A percentile compares a stretch with the other conserved stretches of the same genome.
phyloP scores from a whole-genome alignment of 2,329 filamentous ascomycete species.

The Ophiostoma sp. region DNA sequence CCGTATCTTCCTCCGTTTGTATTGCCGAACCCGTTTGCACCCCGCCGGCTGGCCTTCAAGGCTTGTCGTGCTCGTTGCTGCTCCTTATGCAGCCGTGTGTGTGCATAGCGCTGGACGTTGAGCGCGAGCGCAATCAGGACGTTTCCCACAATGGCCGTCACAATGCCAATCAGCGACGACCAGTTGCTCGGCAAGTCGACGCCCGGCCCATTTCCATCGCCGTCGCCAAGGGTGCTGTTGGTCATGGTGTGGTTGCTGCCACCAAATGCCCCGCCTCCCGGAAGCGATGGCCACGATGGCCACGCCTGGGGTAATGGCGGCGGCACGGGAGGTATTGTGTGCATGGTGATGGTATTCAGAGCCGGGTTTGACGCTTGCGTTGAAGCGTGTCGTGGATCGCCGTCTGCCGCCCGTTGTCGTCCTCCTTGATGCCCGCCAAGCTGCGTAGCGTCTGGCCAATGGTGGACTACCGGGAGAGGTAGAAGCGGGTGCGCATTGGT shows the following conservation, averaged over 20 bases:
- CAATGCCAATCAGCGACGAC: slow-evolving; percentile 92
- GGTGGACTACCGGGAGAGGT: slow-evolving; percentile 5
- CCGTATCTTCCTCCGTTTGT: neutral
- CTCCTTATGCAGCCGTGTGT: slow-evolving; percentile 74
- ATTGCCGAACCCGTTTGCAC: neutral
- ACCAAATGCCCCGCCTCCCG: slow-evolving; percentile 26
- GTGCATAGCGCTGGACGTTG: slow-evolving; percentile 94
- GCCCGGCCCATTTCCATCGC: slow-evolving; percentile 34
- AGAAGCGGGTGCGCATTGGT: neutral
- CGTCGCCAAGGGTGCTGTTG: slow-evolving; percentile 26
- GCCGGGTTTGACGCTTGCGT: neutral
- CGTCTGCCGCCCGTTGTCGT: neutral
- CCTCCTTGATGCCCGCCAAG: neutral
- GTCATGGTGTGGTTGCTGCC: slow-evolving; percentile 8
- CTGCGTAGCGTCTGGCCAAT: neutral
- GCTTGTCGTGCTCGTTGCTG: slow-evolving; percentile 53
- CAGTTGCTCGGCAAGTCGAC: slow-evolving; percentile 58
- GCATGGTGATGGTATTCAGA: slow-evolving; percentile 19
- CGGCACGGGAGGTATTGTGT: slow-evolving; percentile 18
- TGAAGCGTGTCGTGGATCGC: neutral
- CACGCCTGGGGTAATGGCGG: slow-evolving; percentile 21
- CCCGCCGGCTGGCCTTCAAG: slow-evolving; percentile 35
- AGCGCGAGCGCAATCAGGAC: slow-evolving; percentile 90
- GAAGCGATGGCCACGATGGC: slow-evolving; percentile 25
- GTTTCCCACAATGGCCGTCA: slow-evolving; percentile 89